These are phyloP conservation scores for Phytophthora parvispora DNA, from an alignment of 352 stramenopile genomes.

Conservation along the genomic window DNA sequence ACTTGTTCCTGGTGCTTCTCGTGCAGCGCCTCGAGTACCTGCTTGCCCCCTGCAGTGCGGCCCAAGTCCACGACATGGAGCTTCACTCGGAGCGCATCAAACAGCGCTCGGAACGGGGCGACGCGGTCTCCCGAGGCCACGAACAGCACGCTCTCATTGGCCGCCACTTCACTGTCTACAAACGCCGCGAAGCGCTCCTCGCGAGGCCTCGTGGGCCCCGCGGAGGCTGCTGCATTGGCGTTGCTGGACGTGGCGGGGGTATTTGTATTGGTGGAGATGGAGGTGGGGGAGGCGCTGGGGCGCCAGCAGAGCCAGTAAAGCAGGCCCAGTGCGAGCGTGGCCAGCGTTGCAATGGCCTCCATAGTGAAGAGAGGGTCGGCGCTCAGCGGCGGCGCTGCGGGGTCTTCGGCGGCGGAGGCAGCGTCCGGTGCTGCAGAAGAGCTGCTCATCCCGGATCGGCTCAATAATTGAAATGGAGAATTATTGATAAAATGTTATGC, in stretches of 20 bases:
- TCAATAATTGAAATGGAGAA: no score
- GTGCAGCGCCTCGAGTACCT: constrained; percentile 29
- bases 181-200: constrained; percentile 27
- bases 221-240: background rate
- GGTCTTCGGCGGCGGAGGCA: constrained; percentile 1
- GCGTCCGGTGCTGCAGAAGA: constrained; percentile 11
- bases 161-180: constrained; percentile 20
- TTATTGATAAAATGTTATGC: no score
- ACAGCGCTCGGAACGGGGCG: constrained; percentile 22
- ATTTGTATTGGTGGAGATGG: background rate
- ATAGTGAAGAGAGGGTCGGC: constrained; percentile 4
- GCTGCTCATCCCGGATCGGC: constrained; percentile 17
- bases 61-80: constrained; percentile 40
- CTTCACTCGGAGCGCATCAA: constrained; percentile 20
- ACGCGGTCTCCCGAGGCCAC: constrained; percentile 1
- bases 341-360: constrained; percentile 15
- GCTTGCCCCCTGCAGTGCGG: constrained; percentile 32
- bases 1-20: constrained; percentile 4
- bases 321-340: constrained; percentile 12
- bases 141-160: constrained; percentile 28
- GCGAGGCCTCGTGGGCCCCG: background rate
- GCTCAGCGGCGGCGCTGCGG: background rate
- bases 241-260: background rate
- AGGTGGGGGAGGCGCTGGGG: background rate
- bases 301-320: constrained; percentile 36